Evolutionary conservation across 2,329 filamentous ascomycete species (phyloP), one percentile per base, ranked within the genome.

Genomic region (Aschersonia sp.): DNA sequence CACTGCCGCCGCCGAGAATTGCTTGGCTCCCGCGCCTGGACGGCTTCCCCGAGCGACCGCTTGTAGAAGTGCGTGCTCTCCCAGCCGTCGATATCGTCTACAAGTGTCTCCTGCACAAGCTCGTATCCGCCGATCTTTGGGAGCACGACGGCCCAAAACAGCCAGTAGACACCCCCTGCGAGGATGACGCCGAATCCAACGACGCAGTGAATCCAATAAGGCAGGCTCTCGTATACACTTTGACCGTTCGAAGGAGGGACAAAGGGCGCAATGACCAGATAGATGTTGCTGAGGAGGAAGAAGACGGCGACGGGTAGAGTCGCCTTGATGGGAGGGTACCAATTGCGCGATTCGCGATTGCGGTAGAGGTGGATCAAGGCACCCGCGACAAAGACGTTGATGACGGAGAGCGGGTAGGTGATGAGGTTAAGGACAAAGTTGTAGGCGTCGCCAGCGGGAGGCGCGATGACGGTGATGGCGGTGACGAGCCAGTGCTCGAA

Each of bases 401-500:
- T 67, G 43, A 78, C 68, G 46, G 78, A 73, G 9, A 81, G 68
- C 0, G 79, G 79, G 55, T 83, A 83, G 0, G 76, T 78, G 56
- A 82, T 82, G 47, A 82, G 70, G 61, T 79, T 76, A 51, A 76
- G 63, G 44, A 76, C 69, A 55, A 81, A 82, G 63, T 79, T 80
- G 62, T 81, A 83, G 0, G 78, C 78, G 60, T 82, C 78, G 38
- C 79, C 81, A 2, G 80, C 77, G 2, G 81, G 81, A 38, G 81
- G 79, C 0, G 78, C 80, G 2, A 84, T 65, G 61, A 85, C 81
- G 56, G 82, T 79, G 49, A 83, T 73, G 44, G 80, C 72, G 0
- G 73, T 81, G 9, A 81, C 75, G 32, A 75, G 58, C 74, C 76
- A 84, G 65, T 82, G 78, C 66, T 77, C 73, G 50, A 79, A 78